Base-by-base conservation (phyloP, 108 stramenopile species). In the Cyclotella baltica region DNA sequence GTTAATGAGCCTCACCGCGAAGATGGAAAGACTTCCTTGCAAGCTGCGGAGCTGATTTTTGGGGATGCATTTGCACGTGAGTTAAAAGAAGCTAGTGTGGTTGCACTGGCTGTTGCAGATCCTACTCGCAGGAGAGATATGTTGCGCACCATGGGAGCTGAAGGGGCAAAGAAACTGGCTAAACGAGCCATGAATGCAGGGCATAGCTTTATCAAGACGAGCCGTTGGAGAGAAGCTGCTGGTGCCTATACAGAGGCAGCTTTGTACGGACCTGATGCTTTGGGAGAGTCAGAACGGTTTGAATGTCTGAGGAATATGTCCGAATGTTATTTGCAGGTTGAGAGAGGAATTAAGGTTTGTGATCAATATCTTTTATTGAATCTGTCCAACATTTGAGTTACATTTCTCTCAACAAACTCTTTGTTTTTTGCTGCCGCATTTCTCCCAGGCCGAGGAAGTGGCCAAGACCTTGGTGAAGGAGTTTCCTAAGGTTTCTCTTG, bases 261-360 rank as follows among this genome's bases (percentile, higher is more conserved):
- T 5, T 30, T 46, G 47, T 67, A 67, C 31, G 67, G 67, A 51
- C 48, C 67, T 2, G 43, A 67, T 50, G 31, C 43, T 6, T 67
- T 67, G 67, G 20, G 48, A 0, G 52, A 29, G 48, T 15, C 11
- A 22, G 67, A 67, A 22, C 67, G 67, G 5, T 67, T 67, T 67
- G 67, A 67, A 23, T 67, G 67, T 52, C 18, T 67, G 50, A 67
- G 67, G 50, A 67, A 67, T 33, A 67, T 67, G 67, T 67, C 67
- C 30, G 67, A 67, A 33, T 67, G 67, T 52, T 67, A 47, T 52
- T 33, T 67, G 29, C 67, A 67, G 23, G 67, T 67, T 34, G 67
- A 67, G 50, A 29, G 67, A 18, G 67, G 67, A 3, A 20, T 67
- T 27, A 67, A 67, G 67, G 51, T 52, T 4, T n/a, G 51, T 52